These are phyloP conservation scores for Kluyveromyces marxianus DNA, from an alignment of 1,139 yeast species.

Conservation along the genomic window DNA sequence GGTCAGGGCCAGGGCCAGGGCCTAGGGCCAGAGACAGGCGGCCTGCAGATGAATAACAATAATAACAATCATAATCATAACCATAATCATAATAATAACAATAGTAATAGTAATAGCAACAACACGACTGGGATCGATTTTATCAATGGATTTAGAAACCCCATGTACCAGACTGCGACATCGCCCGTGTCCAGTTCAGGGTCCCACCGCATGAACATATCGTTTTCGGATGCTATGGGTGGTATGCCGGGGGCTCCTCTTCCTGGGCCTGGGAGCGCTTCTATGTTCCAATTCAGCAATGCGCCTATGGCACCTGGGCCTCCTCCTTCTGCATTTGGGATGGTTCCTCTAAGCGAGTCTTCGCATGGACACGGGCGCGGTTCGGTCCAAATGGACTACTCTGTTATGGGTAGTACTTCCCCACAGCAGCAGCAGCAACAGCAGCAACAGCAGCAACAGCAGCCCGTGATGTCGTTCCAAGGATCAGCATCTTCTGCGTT, in stretches of 20 bases:
- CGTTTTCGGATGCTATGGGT: not conserved
- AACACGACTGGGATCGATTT: conserved; percentile 16
- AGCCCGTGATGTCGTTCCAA: not conserved
- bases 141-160: conserved; percentile 21
- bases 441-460: not conserved
- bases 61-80: not conserved
- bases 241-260: not conserved
- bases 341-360: conserved; percentile 1
- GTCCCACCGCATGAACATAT: not conserved
- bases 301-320: not conserved
- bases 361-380: not conserved
- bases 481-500: conserved; percentile 2
- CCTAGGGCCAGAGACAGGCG: not conserved
- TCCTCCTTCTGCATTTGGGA: not conserved
- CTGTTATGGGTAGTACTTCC: not conserved
- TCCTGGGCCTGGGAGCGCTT: not conserved
- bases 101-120: not conserved
- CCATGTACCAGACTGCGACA: conserved; percentile 4
- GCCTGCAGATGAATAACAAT: not conserved
- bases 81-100: not conserved
- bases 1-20: not conserved
- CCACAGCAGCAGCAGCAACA: not conserved
- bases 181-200: conserved; percentile 4
- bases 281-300: conserved; percentile 10
- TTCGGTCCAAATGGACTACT: not conserved